Evolutionary conservation across 805 yeast species (phyloP).

Genomic region (Scheffersomyces lignosus): DNA sequence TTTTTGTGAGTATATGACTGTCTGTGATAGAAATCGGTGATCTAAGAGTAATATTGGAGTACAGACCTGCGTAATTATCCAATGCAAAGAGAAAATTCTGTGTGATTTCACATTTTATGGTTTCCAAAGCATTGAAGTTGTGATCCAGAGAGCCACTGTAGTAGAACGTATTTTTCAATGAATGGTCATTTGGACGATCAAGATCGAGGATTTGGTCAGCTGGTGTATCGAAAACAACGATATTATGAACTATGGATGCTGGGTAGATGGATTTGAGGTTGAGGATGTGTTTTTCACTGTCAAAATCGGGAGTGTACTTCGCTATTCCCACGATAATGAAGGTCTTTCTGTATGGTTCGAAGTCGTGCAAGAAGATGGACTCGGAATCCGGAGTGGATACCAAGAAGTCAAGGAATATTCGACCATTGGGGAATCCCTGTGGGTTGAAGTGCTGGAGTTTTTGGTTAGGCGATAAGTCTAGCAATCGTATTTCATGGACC

Average conservation of each 20-base stretch:
- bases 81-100: constrained; percentile 61
- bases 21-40: constrained; percentile 73
- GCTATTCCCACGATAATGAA: constrained; percentile 57
- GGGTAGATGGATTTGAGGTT: constrained; percentile 50
- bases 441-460: constrained; percentile 64
- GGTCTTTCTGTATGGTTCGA: constrained; percentile 85
- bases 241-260: constrained; percentile 52
- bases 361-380: constrained; percentile 71
- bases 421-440: constrained; percentile 79
- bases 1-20: constrained; percentile 42
- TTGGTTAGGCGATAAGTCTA: constrained; percentile 70
- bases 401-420: constrained; percentile 59
- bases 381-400: constrained; percentile 51
- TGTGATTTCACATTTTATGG: constrained; percentile 73
- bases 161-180: constrained; percentile 18
- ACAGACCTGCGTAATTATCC: constrained; percentile 69
- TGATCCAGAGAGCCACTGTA: constrained; percentile 25
- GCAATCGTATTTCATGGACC: constrained; percentile 60
- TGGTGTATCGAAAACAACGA: constrained; percentile 56
- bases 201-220: constrained; percentile 8
- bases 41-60: constrained; percentile 74
- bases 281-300: constrained; percentile 21
- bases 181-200: constrained; percentile 16
- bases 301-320: constrained; percentile 18
- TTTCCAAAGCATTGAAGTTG: constrained; percentile 45